Evolutionary conservation across 305 asterid genomes (phyloP), one percentile per base, ranked within the genome.

Genomic region (Solanum hybrid): DNA sequence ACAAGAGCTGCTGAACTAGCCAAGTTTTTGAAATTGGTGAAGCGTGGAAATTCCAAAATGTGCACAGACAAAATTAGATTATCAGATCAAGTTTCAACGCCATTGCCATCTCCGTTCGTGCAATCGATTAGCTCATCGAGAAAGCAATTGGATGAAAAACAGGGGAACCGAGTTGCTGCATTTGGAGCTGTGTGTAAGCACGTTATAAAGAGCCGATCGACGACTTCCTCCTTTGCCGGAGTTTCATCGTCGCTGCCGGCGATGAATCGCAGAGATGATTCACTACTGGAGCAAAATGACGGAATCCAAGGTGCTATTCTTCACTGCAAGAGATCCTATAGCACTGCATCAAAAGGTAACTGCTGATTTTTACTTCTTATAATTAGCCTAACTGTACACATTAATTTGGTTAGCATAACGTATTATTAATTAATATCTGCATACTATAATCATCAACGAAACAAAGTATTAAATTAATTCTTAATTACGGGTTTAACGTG

Each of bases 221-320:
- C 94, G 9, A 89, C 98, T 6, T 91, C 96, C 5, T 88, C 92
- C 27, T 56, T 31, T 4, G 89, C 87, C 1, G 93, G 93, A 5
- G 80, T 34, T 34, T 89, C 92, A 77, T 90, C 94, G 86, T 88
- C 94, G 13, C 24, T 75, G 80, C 81, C 79, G 88, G 91, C 93
- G 85, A 90, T 91, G 66, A 94, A 91, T 89, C 92, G 98, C 89
- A 92, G 98, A 90, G 99, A 95, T 89, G 98, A 94, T 66, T 92
- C 96, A 27, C 92, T 95, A 87, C 88, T 96, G 90, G 95, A 95
- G 56, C 97, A 95, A 46, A 89, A 93, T 51, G 96, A 96, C 24
- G 98, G 98, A 75, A 96, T 97, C 86, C 98, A 93, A 91, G 92
- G 97, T 88, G 99, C 99, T 36, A 96, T 96, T 90, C 98, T 96